Conservation (phyloP, 352 stramenopile genomes). For the Pythium myriotylum region DNA sequence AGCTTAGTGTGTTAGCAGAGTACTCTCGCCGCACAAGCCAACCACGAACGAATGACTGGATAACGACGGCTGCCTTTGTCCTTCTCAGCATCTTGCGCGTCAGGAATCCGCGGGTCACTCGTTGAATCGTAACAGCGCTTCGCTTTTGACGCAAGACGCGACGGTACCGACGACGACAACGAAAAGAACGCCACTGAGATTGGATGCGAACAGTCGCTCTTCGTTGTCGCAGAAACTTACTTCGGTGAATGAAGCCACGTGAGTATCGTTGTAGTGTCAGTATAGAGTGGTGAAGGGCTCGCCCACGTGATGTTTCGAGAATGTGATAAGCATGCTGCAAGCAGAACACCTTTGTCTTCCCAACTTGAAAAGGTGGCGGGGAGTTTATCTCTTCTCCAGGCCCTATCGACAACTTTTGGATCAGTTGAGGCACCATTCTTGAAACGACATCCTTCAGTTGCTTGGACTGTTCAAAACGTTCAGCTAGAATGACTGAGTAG, state of each 20-base stretch:
- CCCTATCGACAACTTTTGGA: conserved; percentile 35
- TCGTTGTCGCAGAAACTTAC: conserved; percentile 52
- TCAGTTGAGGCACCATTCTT: conserved; percentile 50
- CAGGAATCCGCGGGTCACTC: conserved; percentile 47
- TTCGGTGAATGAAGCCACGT: conserved; percentile 56
- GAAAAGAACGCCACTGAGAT: conserved; percentile 47
- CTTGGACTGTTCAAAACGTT: conserved; percentile 45
- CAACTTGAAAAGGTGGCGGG: conserved; percentile 72
- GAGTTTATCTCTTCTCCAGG: conserved; percentile 24
- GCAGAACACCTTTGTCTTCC: conserved; percentile 85
- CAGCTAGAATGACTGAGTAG: conserved; percentile 69
- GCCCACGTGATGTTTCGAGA: conserved; percentile 58
- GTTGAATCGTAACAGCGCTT: conserved; percentile 57
- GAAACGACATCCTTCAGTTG: conserved; percentile 53
- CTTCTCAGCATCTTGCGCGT: conserved; percentile 42
- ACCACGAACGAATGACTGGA: conserved; percentile 82
- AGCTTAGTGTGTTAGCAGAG: conserved; percentile 79
- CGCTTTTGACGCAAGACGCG: conserved; percentile 40
- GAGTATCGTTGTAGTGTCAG: conserved; percentile 78
- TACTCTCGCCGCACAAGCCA: conserved; percentile 82
- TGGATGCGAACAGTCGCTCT: conserved; percentile 57
- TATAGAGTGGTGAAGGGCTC: conserved; percentile 73
- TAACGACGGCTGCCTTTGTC: conserved; percentile 49
- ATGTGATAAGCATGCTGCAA: conserved; percentile 68
- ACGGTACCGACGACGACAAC: conserved; percentile 52